Percentiles rank a stretch among this genome's conserved stretches.
Evolutionary conservation across 1,284 basidiomycete species (phyloP).

Genomic region (Amylostereum chailletii): DNA sequence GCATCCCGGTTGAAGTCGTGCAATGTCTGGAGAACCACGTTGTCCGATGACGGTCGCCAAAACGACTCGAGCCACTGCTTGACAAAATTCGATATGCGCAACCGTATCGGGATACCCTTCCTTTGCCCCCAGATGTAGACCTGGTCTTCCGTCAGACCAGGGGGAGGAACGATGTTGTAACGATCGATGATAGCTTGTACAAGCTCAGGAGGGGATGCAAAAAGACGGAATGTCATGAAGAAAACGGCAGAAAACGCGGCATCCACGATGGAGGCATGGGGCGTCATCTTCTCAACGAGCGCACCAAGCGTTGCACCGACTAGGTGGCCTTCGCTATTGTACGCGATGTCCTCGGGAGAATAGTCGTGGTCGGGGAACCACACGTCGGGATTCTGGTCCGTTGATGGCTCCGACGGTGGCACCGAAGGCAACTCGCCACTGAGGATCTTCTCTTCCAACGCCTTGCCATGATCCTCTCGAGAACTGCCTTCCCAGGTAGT

Average conservation of each 20-base stretch:
- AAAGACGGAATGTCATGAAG: conserved; percentile 94
- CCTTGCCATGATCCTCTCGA: conserved; percentile 20
- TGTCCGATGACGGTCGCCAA: conserved; percentile 72
- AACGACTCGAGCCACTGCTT: conserved; percentile 90
- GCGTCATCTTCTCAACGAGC: conserved; percentile 94
- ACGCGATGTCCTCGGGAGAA: conserved; percentile 75
- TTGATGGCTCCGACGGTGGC: conserved; percentile 21
- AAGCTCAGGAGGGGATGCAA: conserved; percentile 73
- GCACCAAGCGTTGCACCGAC: conserved; percentile 87
- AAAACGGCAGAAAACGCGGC: conserved; percentile 81
- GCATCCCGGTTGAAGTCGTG: conserved; percentile 57
- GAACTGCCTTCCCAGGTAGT: conserved; percentile 49
- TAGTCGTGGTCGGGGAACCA: conserved; percentile 68
- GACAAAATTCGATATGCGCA: conserved; percentile 87
- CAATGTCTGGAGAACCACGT: conserved; percentile 49
- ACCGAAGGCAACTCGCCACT: conserved; percentile 43
- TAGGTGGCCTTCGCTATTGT: conserved; percentile 84
- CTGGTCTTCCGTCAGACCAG: conserved; percentile 53
- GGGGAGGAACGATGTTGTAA: conserved; percentile 69
- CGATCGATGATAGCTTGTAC: conserved; percentile 71
- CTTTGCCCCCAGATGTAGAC: conserved; percentile 71
- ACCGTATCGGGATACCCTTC: conserved; percentile 82
- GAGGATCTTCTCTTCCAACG: conserved; percentile 47
- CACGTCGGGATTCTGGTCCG: conserved; percentile 30
- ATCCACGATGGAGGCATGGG: conserved; percentile 85